Percentiles rank a stretch among this genome's conserved stretches.
Evolutionary conservation across 176 grass and related monocot species (phyloP).

Genomic region (Cymbopogon citratus): DNA sequence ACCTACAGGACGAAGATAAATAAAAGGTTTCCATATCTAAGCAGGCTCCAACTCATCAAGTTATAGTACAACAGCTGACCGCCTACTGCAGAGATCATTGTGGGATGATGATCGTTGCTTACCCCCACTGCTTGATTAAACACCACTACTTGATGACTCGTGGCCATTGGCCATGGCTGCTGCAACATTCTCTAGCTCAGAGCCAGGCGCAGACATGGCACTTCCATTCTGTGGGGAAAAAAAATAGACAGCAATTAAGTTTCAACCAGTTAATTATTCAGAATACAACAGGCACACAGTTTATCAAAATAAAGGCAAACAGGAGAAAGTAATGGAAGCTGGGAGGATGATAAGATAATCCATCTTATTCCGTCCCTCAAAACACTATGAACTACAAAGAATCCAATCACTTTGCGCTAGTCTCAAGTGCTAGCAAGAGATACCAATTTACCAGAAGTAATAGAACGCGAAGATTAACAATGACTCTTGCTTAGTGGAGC

Average conservation of each 20-base stretch:
- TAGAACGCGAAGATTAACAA: background rate
- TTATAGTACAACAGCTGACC: slow-evolving; percentile 42
- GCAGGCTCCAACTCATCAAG: slow-evolving; percentile 8
- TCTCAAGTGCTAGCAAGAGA: background rate
- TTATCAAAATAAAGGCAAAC: background rate
- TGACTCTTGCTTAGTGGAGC: background rate
- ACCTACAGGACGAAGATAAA: background rate
- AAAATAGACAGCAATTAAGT: background rate
- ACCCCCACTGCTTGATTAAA: slow-evolving; percentile 1
- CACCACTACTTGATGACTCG: background rate
- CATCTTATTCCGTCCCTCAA: background rate
- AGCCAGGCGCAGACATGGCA: background rate
- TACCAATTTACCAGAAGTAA: background rate
- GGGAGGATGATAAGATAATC: background rate
- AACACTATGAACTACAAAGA: background rate
- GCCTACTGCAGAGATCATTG: slow-evolving; percentile 20
- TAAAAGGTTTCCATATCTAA: slow-evolving; percentile 23
- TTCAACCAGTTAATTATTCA: slow-evolving; percentile 10
- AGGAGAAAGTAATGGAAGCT: background rate
- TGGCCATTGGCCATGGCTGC: slow-evolving; percentile 36
- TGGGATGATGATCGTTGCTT: background rate
- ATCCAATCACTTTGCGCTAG: background rate
- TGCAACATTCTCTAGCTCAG: slow-evolving; percentile 26
- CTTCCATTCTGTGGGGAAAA: slow-evolving; percentile 37
- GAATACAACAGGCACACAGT: background rate